Conservation (phyloP, 2,329 filamentous ascomycete genomes). For the Trichoderma koningiopsis region DNA sequence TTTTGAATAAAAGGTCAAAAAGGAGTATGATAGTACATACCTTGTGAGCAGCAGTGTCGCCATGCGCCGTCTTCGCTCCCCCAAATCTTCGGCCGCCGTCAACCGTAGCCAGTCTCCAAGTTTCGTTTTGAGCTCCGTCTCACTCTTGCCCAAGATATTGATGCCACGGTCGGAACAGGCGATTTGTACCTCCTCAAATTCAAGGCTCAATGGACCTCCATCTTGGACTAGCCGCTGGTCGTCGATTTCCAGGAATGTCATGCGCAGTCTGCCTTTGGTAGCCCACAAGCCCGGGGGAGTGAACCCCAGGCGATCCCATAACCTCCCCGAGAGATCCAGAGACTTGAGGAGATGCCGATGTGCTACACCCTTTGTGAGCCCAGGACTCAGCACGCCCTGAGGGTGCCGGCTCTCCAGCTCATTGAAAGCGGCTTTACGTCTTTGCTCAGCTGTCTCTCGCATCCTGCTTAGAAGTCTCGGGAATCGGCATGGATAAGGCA, state of each 20-base stretch:
- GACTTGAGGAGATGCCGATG: constrained; percentile 46
- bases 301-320: constrained; percentile 55
- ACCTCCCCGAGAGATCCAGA: constrained; percentile 48
- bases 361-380: constrained; percentile 36
- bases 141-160: constrained; percentile 57
- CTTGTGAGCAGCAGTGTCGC: constrained; percentile 46
- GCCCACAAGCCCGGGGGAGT: constrained; percentile 55
- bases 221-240: constrained; percentile 66
- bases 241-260: constrained; percentile 69
- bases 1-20: not conserved
- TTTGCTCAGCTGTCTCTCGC: constrained; percentile 56
- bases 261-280: constrained; percentile 53
- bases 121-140: constrained; percentile 54
- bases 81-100: constrained; percentile 43
- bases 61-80: constrained; percentile 44
- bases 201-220: constrained; percentile 60
- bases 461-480: constrained; percentile 69
- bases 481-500: constrained; percentile 82
- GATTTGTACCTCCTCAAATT: constrained; percentile 64
- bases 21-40: constrained; percentile 35
- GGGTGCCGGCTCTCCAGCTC: constrained; percentile 40
- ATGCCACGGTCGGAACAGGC: constrained; percentile 73
- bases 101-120: constrained; percentile 53
- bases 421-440: constrained; percentile 54
- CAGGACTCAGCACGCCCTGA: constrained; percentile 41